Base-by-base conservation (phyloP, 495 filamentous ascomycete genomes). In the Penicillium cataractarum region DNA sequence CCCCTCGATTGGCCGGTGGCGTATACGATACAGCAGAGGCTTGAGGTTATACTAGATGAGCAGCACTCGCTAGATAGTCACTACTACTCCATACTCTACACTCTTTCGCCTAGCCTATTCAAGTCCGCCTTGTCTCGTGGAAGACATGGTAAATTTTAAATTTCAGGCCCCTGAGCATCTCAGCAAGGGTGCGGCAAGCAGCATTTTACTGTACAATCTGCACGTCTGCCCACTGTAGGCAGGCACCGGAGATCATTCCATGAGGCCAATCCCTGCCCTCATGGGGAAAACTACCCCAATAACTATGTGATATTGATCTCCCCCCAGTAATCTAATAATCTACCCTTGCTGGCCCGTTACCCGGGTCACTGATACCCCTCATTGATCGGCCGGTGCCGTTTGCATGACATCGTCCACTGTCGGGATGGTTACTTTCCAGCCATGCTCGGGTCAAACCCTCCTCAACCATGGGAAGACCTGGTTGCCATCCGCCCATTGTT, bases 371-470 rank as follows among this genome's bases (percentile, higher is more conserved):
- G 12, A 5, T 32, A 17, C 33, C 40, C 53, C 53, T 32, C 24
- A 29, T 39, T 32, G 21, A 54, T 35, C 49, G 7, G 24, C n/a
- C 3, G 12, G 35, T 55, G 33, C 46, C 64, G 55, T 54, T 65
- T 58, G 39, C 54, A 72, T 72, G 67, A 72, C 64, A 70, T 70
- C 67, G 60, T 65, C 57, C 60, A 67, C 51, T 66, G 27, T 29
- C 22, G 52, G 27, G 46, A 56, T 40, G 55, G 52, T 58, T 51
- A 58, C 49, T 37, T 48, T 27, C 13, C n/a, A 29, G 27, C 49
- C 49, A 24, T 46, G 46, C 54, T 22, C 26, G 22, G 56, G 21
- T 40, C 17, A 21, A 63, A 12, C 7, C 31, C n/a, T 39, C 35
- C 21, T 27, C 54, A 64, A 65, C 69, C 69, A 60, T 72, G 69